Evolutionary conservation across 768 basidiomycete genomes (phyloP), one percentile per base, ranked within the genome.

Genomic region (Bullera alba): DNA sequence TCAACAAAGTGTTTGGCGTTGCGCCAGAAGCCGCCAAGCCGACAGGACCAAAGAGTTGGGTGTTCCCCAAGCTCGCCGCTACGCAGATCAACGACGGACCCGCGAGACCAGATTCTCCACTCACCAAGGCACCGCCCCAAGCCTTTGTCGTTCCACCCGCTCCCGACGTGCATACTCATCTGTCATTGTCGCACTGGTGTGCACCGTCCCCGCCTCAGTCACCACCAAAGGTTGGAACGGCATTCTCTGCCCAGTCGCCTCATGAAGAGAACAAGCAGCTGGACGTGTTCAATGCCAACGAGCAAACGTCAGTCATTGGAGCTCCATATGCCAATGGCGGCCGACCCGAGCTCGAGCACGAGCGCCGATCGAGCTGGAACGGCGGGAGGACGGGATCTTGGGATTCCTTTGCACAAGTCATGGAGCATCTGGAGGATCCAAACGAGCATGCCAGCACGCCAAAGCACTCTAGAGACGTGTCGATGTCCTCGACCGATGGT

Each of bases 171-270:
- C 61, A 67, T 37, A 57, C 61, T 15, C 65, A 69, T 36, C 63
- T 72, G 4, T 51, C 58, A n/a, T 56, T 72, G n/a, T 56, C 56
- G 12, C 44, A 47, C 32, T 70, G 70, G 47, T 72, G 69, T 48
- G 71, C 71, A 2, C 71, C 71, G 6, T 65, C 69, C 2, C 65
- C 71, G 15, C 71, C 67, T 7, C 47, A 54, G 23, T 70, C 70
- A 1, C 67, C 70, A 17, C 61, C 66, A 6, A 63, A 58, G 45
- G 57, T 57, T 19, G 32, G n/a, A n/a, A 21, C 37, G 19, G 12
- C 37, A n/a, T n/a, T n/a, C n/a, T n/a, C n/a, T n/a, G 10, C 52
- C 32, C 15, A 46, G 5, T 37, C 58, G 14, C 38, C 35, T 16
- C 25, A 46, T 14, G 48, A 54, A 46, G 19, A 28, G 30, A n/a